Percentiles rank a stretch among this genome's conserved stretches.
Evolutionary conservation across 345 rosid genomes (phyloP).

Genomic region (Moricandia arvensis): DNA sequence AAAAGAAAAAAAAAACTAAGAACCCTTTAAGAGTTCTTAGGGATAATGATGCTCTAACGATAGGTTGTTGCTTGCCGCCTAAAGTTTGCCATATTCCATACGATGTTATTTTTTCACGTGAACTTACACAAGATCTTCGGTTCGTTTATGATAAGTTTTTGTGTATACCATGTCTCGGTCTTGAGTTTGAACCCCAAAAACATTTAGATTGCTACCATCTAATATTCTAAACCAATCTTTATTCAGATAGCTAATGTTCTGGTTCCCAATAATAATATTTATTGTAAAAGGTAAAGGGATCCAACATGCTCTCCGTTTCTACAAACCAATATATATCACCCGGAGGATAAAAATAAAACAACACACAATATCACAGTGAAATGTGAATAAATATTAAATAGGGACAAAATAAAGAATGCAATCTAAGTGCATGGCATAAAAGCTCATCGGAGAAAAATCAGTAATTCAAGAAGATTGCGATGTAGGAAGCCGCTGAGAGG

Average conservation of each 20-base stretch:
- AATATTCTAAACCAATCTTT: neutral
- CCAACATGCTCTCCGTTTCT: slow-evolving; percentile 22
- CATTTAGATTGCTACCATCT: neutral
- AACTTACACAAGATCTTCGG: too few species aligned
- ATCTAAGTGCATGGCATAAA: slow-evolving; percentile 19
- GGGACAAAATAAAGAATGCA: slow-evolving; percentile 37
- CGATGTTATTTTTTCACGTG: too few species aligned
- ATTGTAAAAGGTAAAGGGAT: slow-evolving; percentile 47
- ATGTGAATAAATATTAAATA: slow-evolving; percentile 30
- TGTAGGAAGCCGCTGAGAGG: slow-evolving; percentile 55
- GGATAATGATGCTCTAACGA: too few species aligned
- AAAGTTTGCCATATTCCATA: too few species aligned
- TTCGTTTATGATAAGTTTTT: too few species aligned
- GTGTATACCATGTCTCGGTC: too few species aligned
- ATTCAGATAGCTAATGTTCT: neutral
- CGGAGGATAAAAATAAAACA: slow-evolving; percentile 17
- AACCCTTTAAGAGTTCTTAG: too few species aligned
- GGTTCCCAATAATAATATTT: slow-evolving; percentile 26
- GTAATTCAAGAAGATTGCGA: slow-evolving; percentile 39
- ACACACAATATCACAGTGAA: slow-evolving; percentile 28
- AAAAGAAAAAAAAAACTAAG: too few species aligned
- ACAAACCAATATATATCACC: neutral
- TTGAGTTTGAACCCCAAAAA: too few species aligned
- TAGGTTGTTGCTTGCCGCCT: too few species aligned
- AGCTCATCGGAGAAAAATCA: slow-evolving; percentile 29